Evolutionary conservation across 2,329 filamentous ascomycete genomes (phyloP).

Genomic region (Fonsecaea erecta): DNA sequence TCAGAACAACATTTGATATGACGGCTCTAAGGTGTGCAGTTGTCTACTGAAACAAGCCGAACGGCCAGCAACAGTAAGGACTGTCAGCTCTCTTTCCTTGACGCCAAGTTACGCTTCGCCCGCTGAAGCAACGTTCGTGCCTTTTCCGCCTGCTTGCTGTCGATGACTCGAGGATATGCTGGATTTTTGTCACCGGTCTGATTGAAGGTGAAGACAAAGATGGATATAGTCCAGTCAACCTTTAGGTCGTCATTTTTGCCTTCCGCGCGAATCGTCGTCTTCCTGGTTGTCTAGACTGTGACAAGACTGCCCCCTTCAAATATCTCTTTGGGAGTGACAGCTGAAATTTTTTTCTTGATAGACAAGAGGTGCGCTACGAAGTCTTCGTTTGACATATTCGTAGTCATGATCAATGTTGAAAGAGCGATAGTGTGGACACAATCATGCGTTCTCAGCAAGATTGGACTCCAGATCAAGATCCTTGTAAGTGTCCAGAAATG

Average conservation of each 20-base stretch:
- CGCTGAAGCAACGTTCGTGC: background rate
- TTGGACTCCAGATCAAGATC: constrained; percentile 21
- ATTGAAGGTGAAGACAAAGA: constrained; percentile 43
- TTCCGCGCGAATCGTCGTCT: constrained; percentile 38
- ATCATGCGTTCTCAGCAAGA: constrained; percentile 13
- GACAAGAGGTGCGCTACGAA: constrained; percentile 22
- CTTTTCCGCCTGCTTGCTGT: constrained; percentile 38
- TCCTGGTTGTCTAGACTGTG: constrained; percentile 40
- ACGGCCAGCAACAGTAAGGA: background rate
- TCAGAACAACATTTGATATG: background rate
- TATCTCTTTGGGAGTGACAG: constrained; percentile 29
- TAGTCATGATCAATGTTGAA: constrained; percentile 12
- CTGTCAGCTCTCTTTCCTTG: background rate
- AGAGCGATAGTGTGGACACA: constrained; percentile 20
- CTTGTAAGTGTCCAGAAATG: constrained; percentile 23
- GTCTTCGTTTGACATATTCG: constrained; percentile 19
- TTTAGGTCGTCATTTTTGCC: constrained; percentile 34
- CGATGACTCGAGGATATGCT: constrained; percentile 41
- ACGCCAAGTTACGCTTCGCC: background rate
- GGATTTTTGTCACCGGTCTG: constrained; percentile 39
- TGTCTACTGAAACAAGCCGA: background rate
- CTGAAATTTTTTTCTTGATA: constrained; percentile 20
- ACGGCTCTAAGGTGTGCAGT: no score
- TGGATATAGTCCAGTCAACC: constrained; percentile 41
- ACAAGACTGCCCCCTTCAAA: constrained; percentile 36